These are phyloP conservation scores for Colletotrichum zoysiae DNA, from an alignment of 2,329 filamentous ascomycete genomes.

Conservation along the genomic window DNA sequence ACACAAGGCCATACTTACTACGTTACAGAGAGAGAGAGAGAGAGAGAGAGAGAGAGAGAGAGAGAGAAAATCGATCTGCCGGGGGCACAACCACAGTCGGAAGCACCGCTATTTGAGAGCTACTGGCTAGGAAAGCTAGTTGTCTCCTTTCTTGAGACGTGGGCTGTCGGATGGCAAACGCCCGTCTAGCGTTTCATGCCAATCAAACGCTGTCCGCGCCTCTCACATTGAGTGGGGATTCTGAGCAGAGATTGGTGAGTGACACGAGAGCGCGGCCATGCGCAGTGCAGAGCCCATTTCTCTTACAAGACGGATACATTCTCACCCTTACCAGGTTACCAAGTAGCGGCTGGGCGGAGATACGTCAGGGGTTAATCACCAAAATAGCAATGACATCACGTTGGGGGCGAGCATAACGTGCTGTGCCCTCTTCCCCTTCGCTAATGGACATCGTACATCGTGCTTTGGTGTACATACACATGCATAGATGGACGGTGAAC, in stretches of 20 bases:
- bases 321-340: constrained; percentile 2
- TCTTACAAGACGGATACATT: background rate
- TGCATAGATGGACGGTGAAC: background rate
- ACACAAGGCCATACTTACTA: background rate
- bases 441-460: background rate
- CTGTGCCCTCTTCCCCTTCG: constrained; percentile 3
- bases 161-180: background rate
- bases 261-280: background rate
- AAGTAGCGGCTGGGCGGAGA: constrained; percentile 12
- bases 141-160: constrained; percentile 5
- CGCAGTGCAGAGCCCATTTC: background rate
- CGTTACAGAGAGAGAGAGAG: too few species aligned
- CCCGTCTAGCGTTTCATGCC: background rate
- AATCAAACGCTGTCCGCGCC: constrained; percentile 6
- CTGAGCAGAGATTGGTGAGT: background rate
- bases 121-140: background rate
- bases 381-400: constrained; percentile 31
- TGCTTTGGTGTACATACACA: background rate
- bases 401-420: constrained; percentile 1
- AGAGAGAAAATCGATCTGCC: background rate
- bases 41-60: too few species aligned
- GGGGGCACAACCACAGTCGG: background rate
- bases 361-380: constrained; percentile 18
- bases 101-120: background rate
- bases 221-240: background rate